phyloP scores from a whole-genome alignment of 2,329 filamentous ascomycete species.

The Calonectria ilicicola region DNA sequence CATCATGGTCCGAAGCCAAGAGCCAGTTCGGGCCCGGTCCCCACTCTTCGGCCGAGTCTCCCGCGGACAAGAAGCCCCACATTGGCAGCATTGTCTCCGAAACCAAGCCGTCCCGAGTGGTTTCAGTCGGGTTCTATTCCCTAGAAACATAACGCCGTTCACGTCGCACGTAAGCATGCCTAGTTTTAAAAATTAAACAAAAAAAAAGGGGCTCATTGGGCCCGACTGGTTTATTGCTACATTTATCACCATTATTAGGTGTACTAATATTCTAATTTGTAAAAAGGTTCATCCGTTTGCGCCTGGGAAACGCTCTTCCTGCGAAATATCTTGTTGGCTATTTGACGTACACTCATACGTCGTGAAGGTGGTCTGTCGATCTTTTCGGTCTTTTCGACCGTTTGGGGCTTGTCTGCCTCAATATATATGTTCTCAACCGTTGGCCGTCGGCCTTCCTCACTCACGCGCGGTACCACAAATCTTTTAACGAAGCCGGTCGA shows the following conservation, averaged over 20 bases:
- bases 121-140: neutral
- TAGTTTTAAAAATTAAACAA: conserved; percentile 13
- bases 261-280: conserved; percentile 41
- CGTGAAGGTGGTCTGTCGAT: conserved; percentile 35
- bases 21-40: conserved; percentile 12
- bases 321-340: conserved; percentile 46
- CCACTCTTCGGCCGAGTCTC: conserved; percentile 9
- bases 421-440: conserved; percentile 33
- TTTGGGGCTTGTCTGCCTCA: conserved; percentile 34
- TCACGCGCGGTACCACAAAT: conserved; percentile 39
- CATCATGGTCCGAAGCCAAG: neutral
- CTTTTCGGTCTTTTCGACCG: conserved; percentile 31
- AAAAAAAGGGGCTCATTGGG: conserved; percentile 14
- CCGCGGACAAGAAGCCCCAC: neutral
- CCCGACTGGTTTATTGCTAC: conserved; percentile 36
- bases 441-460: conserved; percentile 38
- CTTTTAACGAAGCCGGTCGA: conserved; percentile 40
- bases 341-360: conserved; percentile 42
- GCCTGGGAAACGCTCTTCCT: conserved; percentile 43
- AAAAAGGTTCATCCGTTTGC: conserved; percentile 40
- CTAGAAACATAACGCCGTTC: neutral
- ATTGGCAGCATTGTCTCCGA: neutral
- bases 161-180: conserved; percentile 3
- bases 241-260: conserved; percentile 29
- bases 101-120: neutral